These are phyloP conservation scores for Leccinum huronense DNA, from an alignment of 1,284 basidiomycete genomes.

Conservation along the genomic window DNA sequence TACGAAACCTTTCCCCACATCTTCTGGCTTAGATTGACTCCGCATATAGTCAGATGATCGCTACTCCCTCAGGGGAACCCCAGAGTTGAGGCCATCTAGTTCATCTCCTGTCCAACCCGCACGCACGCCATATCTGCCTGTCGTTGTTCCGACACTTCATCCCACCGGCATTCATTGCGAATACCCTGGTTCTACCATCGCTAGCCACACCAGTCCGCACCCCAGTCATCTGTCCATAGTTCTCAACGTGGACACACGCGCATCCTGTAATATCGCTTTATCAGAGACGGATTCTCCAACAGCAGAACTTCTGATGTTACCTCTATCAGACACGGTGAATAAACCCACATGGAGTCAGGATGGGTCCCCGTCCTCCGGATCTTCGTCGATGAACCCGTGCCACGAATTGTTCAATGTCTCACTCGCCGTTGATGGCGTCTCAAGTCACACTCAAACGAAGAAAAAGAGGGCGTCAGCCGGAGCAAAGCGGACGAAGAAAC, in stretches of 20 bases:
- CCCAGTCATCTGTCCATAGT: neutral
- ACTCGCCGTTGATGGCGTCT: neutral
- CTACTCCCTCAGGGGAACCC: constrained; percentile 8
- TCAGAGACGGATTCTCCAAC: constrained; percentile 26
- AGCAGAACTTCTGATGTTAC: constrained; percentile 21
- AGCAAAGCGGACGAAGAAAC: constrained; percentile 13
- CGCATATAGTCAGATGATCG: constrained; percentile 18
- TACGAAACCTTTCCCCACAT: constrained; percentile 12
- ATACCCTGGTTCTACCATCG: constrained; percentile 4
- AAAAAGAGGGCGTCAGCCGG: constrained; percentile 6
- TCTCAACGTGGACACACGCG: neutral
- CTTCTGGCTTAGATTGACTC: constrained; percentile 6
- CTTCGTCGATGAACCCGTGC: constrained; percentile 5
- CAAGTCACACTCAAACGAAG: constrained; percentile 10
- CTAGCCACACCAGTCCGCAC: constrained; percentile 5
- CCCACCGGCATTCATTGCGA: neutral
- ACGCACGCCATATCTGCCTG: neutral
- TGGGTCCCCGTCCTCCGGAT: neutral
- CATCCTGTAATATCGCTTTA: constrained; percentile 10
- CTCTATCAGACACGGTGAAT: constrained; percentile 30
- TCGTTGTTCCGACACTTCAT: neutral
- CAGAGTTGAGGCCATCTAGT: constrained; percentile 17
- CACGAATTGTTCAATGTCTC: neutral
- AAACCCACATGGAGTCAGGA: constrained; percentile 6
- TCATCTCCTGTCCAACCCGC: constrained; percentile 15